Conservation (phyloP, 1,139 yeast genomes). For the Sugiyamaella neomexicana region DNA sequence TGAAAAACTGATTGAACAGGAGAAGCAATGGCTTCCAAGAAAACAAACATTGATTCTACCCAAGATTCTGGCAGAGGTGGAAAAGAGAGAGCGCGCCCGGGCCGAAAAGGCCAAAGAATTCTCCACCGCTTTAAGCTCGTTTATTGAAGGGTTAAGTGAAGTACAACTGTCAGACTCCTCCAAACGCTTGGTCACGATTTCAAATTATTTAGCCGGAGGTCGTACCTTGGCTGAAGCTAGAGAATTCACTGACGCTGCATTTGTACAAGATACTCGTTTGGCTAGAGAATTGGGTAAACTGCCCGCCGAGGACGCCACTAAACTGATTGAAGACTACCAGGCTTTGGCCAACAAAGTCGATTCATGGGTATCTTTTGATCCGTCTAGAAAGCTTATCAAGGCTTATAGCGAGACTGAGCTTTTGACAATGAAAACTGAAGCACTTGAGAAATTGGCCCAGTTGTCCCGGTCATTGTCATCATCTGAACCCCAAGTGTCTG, state of each 20-base stretch:
- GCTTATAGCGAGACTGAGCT: slow-evolving; percentile 38
- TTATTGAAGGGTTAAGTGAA: slow-evolving; percentile 40
- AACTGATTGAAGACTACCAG: slow-evolving; percentile 41
- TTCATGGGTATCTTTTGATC: slow-evolving; percentile 30
- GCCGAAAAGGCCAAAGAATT: slow-evolving; percentile 29
- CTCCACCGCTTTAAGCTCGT: slow-evolving; percentile 29
- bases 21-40: slow-evolving; percentile 57
- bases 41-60: slow-evolving; percentile 62
- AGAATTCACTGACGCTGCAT: slow-evolving; percentile 55
- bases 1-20: slow-evolving; percentile 53
- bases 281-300: slow-evolving; percentile 44
- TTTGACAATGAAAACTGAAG: slow-evolving; percentile 36
- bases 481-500: slow-evolving; percentile 25
- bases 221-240: slow-evolving; percentile 51
- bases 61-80: slow-evolving; percentile 45
- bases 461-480: slow-evolving; percentile 11
- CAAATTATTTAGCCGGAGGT: slow-evolving; percentile 51
- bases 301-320: slow-evolving; percentile 27
- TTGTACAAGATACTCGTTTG: slow-evolving; percentile 52
- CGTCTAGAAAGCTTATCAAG: slow-evolving; percentile 29
- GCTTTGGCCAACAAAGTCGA: slow-evolving; percentile 35
- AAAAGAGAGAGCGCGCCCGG: slow-evolving; percentile 42
- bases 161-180: slow-evolving; percentile 46
- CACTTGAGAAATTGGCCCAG: slow-evolving; percentile 28
- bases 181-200: slow-evolving; percentile 54